A percentile compares a stretch with the other conserved stretches of the same genome.
Evolutionary conservation across 352 stramenopile species (phyloP).

Genomic region (Pythium utonaiense): DNA sequence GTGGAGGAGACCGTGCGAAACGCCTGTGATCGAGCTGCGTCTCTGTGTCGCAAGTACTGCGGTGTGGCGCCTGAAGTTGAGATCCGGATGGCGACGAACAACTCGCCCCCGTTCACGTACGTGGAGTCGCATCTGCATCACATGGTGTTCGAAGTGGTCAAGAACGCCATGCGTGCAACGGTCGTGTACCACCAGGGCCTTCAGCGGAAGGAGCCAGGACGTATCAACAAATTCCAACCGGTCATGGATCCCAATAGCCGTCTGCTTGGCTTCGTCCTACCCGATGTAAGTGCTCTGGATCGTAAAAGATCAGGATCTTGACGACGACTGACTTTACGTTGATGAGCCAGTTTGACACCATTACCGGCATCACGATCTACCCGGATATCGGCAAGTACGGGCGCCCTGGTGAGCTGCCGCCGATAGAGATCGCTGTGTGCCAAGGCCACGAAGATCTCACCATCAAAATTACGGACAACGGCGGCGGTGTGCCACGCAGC

Average conservation of each 20-base stretch:
- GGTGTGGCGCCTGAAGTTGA: constrained; percentile 53
- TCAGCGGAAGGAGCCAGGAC: constrained; percentile 30
- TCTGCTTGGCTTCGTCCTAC: constrained; percentile 70
- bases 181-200: constrained; percentile 92
- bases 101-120: constrained; percentile 71
- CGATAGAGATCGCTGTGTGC: constrained; percentile 97
- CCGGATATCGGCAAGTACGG: constrained; percentile 76
- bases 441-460: constrained; percentile 95
- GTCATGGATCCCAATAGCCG: constrained; percentile 69
- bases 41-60: constrained; percentile 55
- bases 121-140: constrained; percentile 79
- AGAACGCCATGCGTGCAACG: constrained; percentile 98
- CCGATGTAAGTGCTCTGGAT: constrained; percentile 40
- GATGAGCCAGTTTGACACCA: constrained; percentile 7
- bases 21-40: constrained; percentile 47
- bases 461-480: constrained; percentile 98
- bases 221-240: constrained; percentile 49
- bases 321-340: constrained; percentile 41
- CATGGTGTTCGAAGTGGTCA: constrained; percentile 96
- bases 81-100: constrained; percentile 47
- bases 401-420: constrained; percentile 61
- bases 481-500: constrained; percentile 95
- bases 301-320: background rate
- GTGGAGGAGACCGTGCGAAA: constrained; percentile 62
- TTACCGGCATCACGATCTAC: constrained; percentile 60